Evolutionary conservation across 1,139 yeast genomes (phyloP), one percentile per base, ranked within the genome.

Genomic region (Scheffersomyces illinoinensis): DNA sequence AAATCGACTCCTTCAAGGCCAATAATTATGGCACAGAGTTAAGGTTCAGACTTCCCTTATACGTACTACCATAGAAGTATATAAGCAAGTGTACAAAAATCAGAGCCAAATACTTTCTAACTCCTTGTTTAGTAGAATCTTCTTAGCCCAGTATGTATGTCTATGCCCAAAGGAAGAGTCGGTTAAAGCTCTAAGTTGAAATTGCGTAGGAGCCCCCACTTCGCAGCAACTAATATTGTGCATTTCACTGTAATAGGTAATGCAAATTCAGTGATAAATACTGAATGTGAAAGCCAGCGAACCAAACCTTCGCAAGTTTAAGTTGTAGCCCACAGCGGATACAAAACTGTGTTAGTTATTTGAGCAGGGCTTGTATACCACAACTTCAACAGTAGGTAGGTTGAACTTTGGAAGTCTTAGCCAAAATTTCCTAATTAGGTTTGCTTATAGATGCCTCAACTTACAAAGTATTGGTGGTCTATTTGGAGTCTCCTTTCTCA

Each of bases 11-110:
- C 17, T 75, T 71, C 63, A 71, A 69, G 62, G 66, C 66, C 55
- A 76, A 74, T 24, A 71, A 68, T 53, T 62, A 63, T 43, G 82
- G 82, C 12, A 70, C 72, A 49, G 79, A 76, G 55, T 71, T 78
- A 57, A 69, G 71, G 54, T 77, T 79, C 59, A 69, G 75, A 54
- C 65, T 79, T 17, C 66, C 67, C 2, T 33, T 65, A n/a, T 48
- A 48, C n/a, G 26, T 48, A 20, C 23, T 48, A 20, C 51, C 51
- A 20, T 48, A 48, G 17, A 18, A 48, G 17, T 48, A 14, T 19
- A 17, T 48, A 14, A 48, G 51, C 51, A 24, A 48, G 24, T 24
- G 17, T 48, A 48, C 5, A 8, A 12, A 12, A 12, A 10, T 33
- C 4, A 14, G 12, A 33, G 43, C 21, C 21, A 21, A n/a, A n/a